Conservation (phyloP, 2,329 filamentous ascomycete species). For the Cordyceps pruinosa region DNA sequence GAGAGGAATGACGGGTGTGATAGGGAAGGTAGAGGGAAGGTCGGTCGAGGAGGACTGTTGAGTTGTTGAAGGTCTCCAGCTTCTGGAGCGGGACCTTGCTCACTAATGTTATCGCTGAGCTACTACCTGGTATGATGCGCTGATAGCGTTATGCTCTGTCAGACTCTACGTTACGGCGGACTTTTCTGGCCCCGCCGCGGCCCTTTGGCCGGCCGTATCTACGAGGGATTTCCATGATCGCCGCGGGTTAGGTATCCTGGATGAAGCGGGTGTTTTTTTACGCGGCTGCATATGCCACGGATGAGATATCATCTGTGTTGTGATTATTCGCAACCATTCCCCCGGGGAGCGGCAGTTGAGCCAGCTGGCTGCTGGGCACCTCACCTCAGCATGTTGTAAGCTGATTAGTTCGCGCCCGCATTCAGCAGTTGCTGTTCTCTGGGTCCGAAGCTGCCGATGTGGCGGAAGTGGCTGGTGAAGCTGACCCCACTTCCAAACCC, state of each 20-base stretch:
- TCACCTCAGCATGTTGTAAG: conserved; percentile 8
- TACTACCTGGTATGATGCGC: conserved; percentile 14
- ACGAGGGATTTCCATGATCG: conserved; percentile 13
- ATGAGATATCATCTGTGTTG: neutral
- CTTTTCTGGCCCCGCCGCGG: conserved; percentile 2
- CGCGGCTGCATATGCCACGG: too few species aligned
- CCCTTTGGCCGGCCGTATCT: conserved; percentile 11
- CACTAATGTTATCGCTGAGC: conserved; percentile 10
- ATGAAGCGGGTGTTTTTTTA: too few species aligned
- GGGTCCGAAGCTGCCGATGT: conserved; percentile 10
- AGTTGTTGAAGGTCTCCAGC: conserved; percentile 5
- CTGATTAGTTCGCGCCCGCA: neutral
- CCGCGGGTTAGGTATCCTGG: neutral
- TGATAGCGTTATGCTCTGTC: conserved; percentile 12
- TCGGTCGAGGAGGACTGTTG: neutral
- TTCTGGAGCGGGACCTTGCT: conserved; percentile 9
- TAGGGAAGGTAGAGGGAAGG: neutral
- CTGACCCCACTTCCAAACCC: neutral
- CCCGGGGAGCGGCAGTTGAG: neutral
- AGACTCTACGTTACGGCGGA: conserved; percentile 12
- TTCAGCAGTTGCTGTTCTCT: neutral
- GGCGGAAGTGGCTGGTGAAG: conserved; percentile 10
- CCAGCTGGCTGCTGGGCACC: neutral
- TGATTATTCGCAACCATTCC: neutral
- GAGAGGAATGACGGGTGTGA: neutral